A percentile compares a stretch with the other conserved stretches of the same genome.
Conservation (phyloP, 768 basidiomycete species). For the Boletus eberwhitei region DNA sequence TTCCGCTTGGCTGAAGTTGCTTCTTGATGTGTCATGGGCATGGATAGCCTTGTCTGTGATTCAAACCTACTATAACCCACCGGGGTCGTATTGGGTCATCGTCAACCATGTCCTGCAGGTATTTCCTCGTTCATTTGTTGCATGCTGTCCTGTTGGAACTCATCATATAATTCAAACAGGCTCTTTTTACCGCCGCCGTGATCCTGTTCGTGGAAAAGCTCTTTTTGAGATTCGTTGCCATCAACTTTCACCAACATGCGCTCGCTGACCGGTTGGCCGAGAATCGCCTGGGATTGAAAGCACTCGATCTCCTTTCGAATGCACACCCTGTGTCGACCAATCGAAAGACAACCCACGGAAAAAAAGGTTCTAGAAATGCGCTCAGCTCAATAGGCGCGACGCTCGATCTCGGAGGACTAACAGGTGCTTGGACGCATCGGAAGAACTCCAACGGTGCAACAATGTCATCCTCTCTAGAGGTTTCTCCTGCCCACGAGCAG, state of each 20-base stretch:
- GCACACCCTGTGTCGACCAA: conserved; percentile 43
- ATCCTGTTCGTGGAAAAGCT: conserved; percentile 53
- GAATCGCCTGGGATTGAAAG: conserved; percentile 66
- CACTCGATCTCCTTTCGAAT: conserved; percentile 69
- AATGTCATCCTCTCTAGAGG: not conserved
- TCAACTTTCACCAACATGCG: conserved; percentile 76
- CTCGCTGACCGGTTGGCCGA: conserved; percentile 70
- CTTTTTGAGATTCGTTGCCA: conserved; percentile 72
- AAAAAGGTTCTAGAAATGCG: conserved; percentile 45
- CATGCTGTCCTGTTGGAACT: not conserved
- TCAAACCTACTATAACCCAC: conserved; percentile 53
- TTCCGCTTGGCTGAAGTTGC: conserved; percentile 66
- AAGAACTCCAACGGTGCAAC: conserved; percentile 12
- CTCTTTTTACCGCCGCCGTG: conserved; percentile 42
- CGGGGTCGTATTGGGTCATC: conserved; percentile 62
- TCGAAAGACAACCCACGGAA: conserved; percentile 41
- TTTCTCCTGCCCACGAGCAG: conserved; percentile 11
- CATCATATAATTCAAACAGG: conserved; percentile 27
- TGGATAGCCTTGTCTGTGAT: conserved; percentile 74
- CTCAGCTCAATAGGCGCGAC: conserved; percentile 37
- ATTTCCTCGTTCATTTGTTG: conserved; percentile 11
- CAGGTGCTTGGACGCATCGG: conserved; percentile 10
- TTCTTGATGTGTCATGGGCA: conserved; percentile 62
- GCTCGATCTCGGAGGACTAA: conserved; percentile 30
- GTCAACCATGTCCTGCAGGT: conserved; percentile 74